A percentile compares a stretch with the other conserved stretches of the same genome.
phyloP scores from a whole-genome alignment of 2,329 filamentous ascomycete species.

The Orbilia javanica region DNA sequence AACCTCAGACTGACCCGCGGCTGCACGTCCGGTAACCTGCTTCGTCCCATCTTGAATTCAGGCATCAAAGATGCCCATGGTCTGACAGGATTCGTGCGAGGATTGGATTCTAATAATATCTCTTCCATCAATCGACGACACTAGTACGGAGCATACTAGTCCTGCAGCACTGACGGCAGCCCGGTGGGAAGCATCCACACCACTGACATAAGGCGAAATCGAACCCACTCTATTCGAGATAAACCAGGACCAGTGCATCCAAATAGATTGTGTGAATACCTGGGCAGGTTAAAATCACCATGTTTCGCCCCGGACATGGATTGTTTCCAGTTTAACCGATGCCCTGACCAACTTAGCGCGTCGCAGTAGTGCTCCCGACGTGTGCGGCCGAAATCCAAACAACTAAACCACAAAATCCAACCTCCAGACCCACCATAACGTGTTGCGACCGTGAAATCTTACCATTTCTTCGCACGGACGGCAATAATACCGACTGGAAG shows the following conservation, averaged over 20 bases:
- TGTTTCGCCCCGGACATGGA: conserved; percentile 56
- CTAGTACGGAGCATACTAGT: no score
- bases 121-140: conserved; percentile 13
- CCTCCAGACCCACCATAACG: conserved; percentile 48
- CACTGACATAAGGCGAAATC: conserved; percentile 15
- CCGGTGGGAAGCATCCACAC: conserved; percentile 20
- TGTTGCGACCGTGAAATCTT: conserved; percentile 42
- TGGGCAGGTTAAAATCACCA: conserved; percentile 50
- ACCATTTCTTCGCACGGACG: conserved; percentile 47
- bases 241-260: conserved; percentile 54
- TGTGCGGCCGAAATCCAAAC: conserved; percentile 34
- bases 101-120: conserved; percentile 56
- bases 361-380: conserved; percentile 23
- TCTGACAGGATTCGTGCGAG: conserved; percentile 31
- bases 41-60: conserved; percentile 56
- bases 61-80: conserved; percentile 23
- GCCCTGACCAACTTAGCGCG: conserved; percentile 42
- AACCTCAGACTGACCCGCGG: conserved; percentile 24
- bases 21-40: conserved; percentile 25
- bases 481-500: conserved; percentile 28
- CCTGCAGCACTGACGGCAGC: conserved; percentile 21
- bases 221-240: conserved; percentile 58
- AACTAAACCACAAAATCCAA: conserved; percentile 43
- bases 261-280: conserved; percentile 38
- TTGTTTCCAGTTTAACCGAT: conserved; percentile 55